These are phyloP conservation scores for Lentinula raphanica DNA, from an alignment of 768 basidiomycete genomes.

Conservation along the genomic window DNA sequence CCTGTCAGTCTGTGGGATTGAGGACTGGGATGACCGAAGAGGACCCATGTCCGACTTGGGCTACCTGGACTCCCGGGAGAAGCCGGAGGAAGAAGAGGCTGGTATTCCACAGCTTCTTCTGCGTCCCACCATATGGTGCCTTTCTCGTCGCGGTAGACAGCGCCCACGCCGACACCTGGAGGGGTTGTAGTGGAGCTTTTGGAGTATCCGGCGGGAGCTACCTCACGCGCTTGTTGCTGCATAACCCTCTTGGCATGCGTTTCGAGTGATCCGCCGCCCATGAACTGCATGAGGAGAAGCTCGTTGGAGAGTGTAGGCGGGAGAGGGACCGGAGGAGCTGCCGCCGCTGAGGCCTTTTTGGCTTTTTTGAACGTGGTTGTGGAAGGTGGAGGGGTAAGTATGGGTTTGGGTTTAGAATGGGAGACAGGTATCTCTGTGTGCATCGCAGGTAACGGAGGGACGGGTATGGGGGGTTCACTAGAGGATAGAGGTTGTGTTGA, in stretches of 20 bases:
- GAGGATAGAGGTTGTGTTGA: background rate
- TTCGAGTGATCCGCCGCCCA: constrained; percentile 5
- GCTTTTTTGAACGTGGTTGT: background rate
- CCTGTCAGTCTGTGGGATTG: background rate
- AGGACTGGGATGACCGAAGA: background rate
- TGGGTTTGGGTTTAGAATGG: background rate
- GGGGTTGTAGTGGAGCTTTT: background rate
- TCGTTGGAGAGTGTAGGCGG: constrained; percentile 1
- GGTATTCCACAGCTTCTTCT: constrained; percentile 7
- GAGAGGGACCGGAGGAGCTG: background rate
- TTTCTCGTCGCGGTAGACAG: background rate
- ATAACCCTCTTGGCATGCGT: constrained; percentile 5
- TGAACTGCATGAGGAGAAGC: constrained; percentile 6
- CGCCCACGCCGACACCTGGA: background rate
- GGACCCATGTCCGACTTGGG: background rate
- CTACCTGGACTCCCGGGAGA: background rate
- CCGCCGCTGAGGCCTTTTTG: background rate
- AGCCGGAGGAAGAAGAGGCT: constrained; percentile 5
- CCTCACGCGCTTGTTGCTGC: background rate
- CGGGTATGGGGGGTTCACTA: background rate
- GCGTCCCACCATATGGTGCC: constrained; percentile 6
- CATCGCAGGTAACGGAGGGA: background rate
- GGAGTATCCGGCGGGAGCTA: background rate
- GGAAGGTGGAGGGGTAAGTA: background rate
- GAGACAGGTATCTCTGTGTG: background rate